These are phyloP conservation scores for Debaryomyces maramus DNA, from an alignment of 805 yeast genomes.

Conservation along the genomic window DNA sequence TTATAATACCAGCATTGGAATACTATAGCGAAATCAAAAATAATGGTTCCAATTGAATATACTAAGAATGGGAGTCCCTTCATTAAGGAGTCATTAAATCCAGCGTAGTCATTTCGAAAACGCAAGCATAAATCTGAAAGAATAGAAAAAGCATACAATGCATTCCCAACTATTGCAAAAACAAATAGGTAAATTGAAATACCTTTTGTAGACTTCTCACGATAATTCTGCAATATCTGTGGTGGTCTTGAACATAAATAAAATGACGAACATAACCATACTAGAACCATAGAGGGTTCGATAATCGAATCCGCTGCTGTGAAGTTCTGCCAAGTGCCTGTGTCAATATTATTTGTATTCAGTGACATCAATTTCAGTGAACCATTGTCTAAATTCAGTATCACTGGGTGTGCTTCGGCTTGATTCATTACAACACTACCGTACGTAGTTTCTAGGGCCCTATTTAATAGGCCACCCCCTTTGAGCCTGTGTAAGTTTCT, in stretches of 20 bases:
- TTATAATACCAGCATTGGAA: conserved; percentile 30
- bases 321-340: no score
- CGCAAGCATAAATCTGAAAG: conserved; percentile 29
- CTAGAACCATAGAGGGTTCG: no score
- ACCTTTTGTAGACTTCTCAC: conserved; percentile 32
- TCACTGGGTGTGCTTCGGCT: no score
- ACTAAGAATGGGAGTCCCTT: conserved; percentile 76
- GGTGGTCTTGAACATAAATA: conserved; percentile 36
- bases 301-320: no score
- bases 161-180: conserved; percentile 37
- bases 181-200: conserved; percentile 34
- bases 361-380: no score
- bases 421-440: no score
- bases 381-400: no score
- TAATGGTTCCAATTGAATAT: conserved; percentile 80
- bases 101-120: conserved; percentile 15
- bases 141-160: conserved; percentile 35
- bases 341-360: no score
- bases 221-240: conserved; percentile 34
- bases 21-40: conserved; percentile 47
- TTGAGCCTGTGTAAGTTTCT: no score
- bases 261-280: conserved; percentile 34
- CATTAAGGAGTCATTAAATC: conserved; percentile 43
- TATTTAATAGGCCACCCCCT: no score
- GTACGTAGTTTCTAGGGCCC: no score